Conservation (phyloP, 768 basidiomycete species). For the Hericium erinaceus region DNA sequence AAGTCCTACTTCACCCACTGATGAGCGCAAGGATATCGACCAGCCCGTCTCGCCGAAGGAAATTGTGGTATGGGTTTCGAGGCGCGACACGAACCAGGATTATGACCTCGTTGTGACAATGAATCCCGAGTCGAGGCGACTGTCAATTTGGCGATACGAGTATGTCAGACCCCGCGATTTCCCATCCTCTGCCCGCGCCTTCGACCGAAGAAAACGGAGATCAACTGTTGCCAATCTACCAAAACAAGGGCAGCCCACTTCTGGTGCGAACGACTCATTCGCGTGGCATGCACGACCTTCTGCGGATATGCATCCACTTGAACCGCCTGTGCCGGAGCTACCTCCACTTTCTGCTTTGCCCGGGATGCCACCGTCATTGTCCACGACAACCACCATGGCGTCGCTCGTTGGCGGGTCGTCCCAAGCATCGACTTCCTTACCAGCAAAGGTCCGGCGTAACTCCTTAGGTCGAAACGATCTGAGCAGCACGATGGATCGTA, state of each 20-base stretch:
- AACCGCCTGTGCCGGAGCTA: conserved; percentile 21
- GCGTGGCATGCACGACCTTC: conserved; percentile 8
- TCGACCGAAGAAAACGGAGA: conserved; percentile 30
- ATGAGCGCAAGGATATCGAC: conserved; percentile 36
- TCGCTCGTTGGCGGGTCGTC: conserved; percentile 22
- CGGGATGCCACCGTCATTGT: conserved; percentile 45
- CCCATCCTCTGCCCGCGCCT: conserved; percentile 30
- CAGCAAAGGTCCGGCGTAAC: conserved; percentile 1
- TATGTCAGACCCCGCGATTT: conserved; percentile 53
- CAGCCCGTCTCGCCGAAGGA: conserved; percentile 54
- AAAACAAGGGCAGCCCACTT: conserved; percentile 15
- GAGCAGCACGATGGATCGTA: conserved; percentile 55
- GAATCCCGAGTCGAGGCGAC: conserved; percentile 37
- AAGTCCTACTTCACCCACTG: conserved; percentile 14
- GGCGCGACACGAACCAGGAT: conserved; percentile 29
- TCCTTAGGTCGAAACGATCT: conserved; percentile 46
- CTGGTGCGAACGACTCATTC: conserved; percentile 10
- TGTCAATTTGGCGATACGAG: conserved; percentile 68
- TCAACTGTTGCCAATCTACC: conserved; percentile 12
- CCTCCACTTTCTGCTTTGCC: conserved; percentile 37
- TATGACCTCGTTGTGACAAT: conserved; percentile 51
- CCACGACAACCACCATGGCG: conserved; percentile 43
- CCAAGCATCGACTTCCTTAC: background rate
- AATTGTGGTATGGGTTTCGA: conserved; percentile 53
- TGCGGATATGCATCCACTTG: conserved; percentile 24